A percentile compares a stretch with the other conserved stretches of the same genome.
phyloP scores from a whole-genome alignment of 108 stramenopile genomes.

The Cyclotella kingstonii region DNA sequence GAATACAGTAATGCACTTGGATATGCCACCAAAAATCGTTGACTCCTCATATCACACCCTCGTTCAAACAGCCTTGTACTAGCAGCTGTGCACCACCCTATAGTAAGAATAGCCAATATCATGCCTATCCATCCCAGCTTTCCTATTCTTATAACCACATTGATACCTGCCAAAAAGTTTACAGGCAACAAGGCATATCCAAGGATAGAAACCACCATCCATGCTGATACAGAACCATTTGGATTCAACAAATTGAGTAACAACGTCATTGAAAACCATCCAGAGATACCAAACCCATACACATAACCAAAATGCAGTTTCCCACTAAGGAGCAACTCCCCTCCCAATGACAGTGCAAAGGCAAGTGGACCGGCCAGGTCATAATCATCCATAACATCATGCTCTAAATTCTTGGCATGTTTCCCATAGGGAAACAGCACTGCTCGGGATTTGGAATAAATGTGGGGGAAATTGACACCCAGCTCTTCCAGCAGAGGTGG shows the following conservation, averaged over 20 bases:
- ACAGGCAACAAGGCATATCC: slow-evolving; percentile 98
- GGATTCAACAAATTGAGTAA: slow-evolving; percentile 91
- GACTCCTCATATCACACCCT: slow-evolving; percentile 87
- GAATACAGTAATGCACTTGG: slow-evolving; percentile 95
- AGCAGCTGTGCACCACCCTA: slow-evolving; percentile 92
- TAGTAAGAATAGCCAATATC: slow-evolving; percentile 71
- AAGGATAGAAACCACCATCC: slow-evolving; percentile 88
- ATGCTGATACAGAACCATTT: slow-evolving; percentile 66
- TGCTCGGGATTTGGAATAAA: slow-evolving; percentile 88
- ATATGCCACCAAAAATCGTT: slow-evolving; percentile 97
- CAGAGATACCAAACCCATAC: slow-evolving; percentile 96
- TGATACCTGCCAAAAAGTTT: slow-evolving; percentile 88
- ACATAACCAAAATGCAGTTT: slow-evolving; percentile 98
- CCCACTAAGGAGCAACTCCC: slow-evolving; percentile 88
- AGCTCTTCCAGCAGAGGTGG: slow-evolving; percentile 98
- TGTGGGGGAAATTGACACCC: slow-evolving; percentile 94
- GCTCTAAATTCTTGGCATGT: slow-evolving; percentile 36
- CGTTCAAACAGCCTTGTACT: slow-evolving; percentile 92
- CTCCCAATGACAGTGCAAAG: slow-evolving; percentile 86
- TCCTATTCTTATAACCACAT: slow-evolving; percentile 68
- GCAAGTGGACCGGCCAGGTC: slow-evolving; percentile 97
- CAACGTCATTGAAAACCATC: slow-evolving; percentile 82
- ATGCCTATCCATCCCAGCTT: slow-evolving; percentile 74
- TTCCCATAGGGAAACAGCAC: slow-evolving; percentile 73
- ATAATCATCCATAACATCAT: slow-evolving; percentile 61